Conservation (phyloP, 208 protist species). For the Leishmania aethiopica region DNA sequence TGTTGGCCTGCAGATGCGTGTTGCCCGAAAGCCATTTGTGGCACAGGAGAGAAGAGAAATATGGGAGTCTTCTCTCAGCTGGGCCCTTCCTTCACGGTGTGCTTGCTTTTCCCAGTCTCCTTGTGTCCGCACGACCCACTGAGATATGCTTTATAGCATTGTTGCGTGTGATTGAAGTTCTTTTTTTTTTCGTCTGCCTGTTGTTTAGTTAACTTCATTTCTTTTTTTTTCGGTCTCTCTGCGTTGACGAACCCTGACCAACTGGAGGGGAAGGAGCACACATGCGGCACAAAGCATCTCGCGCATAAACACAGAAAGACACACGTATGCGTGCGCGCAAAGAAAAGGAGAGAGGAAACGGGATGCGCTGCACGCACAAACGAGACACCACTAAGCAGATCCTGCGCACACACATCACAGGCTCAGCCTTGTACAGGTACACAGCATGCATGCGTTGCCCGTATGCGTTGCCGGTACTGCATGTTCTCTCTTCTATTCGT, state of each 20-base stretch:
- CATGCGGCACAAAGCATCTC: not conserved
- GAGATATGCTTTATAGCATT: not conserved
- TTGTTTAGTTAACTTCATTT: not conserved
- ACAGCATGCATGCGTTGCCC: not conserved
- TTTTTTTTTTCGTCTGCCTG: not conserved
- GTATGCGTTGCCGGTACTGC: not conserved
- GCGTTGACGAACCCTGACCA: not conserved
- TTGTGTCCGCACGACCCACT: not conserved
- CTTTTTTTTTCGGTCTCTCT: conserved; percentile 1
- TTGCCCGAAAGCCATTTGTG: not conserved
- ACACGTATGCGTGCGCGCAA: not conserved
- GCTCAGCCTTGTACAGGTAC: not conserved
- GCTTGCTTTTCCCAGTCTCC: too few relatives aligned
- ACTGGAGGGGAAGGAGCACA: not conserved
- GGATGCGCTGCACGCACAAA: not conserved
- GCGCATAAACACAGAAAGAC: not conserved
- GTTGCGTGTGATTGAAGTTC: not conserved
- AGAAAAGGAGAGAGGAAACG: not conserved
- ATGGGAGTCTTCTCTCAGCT: not conserved
- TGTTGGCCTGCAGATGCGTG: not conserved
- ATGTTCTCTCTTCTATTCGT: not conserved
- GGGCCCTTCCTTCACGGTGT: not conserved
- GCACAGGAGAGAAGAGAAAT: not conserved
- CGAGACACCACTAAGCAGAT: not conserved
- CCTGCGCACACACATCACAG: not conserved